Conservation (phyloP, 139 green algal species). For the Astrephomene gubernaculifera region DNA sequence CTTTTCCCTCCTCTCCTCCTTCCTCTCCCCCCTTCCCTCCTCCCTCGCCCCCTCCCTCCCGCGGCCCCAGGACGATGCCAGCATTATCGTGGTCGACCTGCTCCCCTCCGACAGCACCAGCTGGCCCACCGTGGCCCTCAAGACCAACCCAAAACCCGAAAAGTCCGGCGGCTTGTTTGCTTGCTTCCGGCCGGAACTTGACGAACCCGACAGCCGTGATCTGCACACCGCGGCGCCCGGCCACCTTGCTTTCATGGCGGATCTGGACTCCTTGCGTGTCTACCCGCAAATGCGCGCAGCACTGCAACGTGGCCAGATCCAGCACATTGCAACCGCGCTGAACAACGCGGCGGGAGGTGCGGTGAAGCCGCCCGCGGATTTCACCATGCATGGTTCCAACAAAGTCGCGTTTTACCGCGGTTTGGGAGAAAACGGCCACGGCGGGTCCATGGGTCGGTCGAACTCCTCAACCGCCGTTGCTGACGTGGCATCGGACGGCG, state of each 20-base stretch:
- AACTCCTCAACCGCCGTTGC: constrained; percentile 1
- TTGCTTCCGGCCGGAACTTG: constrained; percentile 41
- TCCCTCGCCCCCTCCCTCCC: constrained; percentile 22
- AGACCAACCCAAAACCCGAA: constrained; percentile 44
- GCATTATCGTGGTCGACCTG: constrained; percentile 86
- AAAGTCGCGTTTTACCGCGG: constrained; percentile 33
- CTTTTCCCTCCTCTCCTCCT: constrained; percentile 15
- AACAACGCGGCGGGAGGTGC: constrained; percentile 12
- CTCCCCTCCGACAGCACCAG: constrained; percentile 59
- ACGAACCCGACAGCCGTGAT: constrained; percentile 40
- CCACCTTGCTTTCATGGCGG: constrained; percentile 43
- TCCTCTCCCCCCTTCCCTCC: not conserved
- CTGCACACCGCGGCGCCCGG: constrained; percentile 14
- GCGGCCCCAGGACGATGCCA: constrained; percentile 79
- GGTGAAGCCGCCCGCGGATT: constrained; percentile 37
- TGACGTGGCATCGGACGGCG: not conserved
- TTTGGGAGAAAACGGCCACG: constrained; percentile 4
- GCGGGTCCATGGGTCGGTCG: not conserved
- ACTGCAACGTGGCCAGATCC: constrained; percentile 45
- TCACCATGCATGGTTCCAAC: constrained; percentile 60
- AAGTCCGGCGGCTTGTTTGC: constrained; percentile 38
- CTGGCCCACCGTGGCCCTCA: constrained; percentile 61
- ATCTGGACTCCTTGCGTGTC: constrained; percentile 58
- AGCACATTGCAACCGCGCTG: constrained; percentile 26
- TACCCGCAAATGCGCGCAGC: constrained; percentile 49